Base-by-base conservation (phyloP, 2,329 filamentous ascomycete genomes). In the Hypomyces perniciosus region DNA sequence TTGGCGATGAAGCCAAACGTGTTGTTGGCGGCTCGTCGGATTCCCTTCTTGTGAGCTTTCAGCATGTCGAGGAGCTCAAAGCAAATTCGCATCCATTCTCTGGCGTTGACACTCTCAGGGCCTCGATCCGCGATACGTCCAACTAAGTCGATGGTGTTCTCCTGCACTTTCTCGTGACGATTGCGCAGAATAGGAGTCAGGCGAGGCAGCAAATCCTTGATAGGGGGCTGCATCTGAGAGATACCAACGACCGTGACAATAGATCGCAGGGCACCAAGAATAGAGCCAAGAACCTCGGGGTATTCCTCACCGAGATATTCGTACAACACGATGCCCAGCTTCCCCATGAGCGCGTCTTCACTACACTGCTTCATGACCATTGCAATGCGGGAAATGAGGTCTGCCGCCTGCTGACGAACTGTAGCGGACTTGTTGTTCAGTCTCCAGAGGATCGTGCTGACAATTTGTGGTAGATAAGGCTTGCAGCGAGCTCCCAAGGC, bases 11-110 rank as follows among this genome's bases (percentile, higher is more conserved):
- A 99, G 68, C 93, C 93, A 63, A 99, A 99, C 0, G 93, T 99
- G 76, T 99, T 99, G 81, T 99, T 99, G 61, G 93, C 95, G 26
- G 93, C 93, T 69, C 93, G 86, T 58, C 93, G 88, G 60, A 99
- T 99, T 58, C 93, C 95, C 79, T 99, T 99, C 74, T 99, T 99
- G 77, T 99, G 93, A 6, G 93, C 93, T 72, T 99, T 99, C 63
- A 99, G 81, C 93, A 99, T 99, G 72, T 99, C 93, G 30, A 99
- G 83, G 48, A 99, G 77, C 74, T 99, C 93, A 70, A 99, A 99
- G 73, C 93, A 99, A 68, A 99, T 99, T 67, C 93, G 85, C 95
- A 99, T 99, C 93, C 93, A 99, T 71, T 99, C 93, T 63, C 93
- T 83, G 10, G 93, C 91, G 65, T 96, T 96, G 66, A 99, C 93